phyloP scores from a whole-genome alignment of 129 eudicot genomes.

The Arctium minus region DNA sequence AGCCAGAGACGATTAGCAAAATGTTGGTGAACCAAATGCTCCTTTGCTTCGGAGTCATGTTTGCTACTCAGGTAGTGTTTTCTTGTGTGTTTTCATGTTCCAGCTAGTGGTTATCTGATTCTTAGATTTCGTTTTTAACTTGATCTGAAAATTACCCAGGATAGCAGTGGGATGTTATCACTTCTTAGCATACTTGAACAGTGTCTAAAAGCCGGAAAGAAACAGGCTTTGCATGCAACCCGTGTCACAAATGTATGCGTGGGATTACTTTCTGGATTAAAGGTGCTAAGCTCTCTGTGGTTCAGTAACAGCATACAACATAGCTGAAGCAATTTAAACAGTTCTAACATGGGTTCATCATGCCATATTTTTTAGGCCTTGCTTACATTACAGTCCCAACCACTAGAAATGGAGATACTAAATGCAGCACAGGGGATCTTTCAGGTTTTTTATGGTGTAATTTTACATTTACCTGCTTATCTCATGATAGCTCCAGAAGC shows the following conservation, averaged over 20 bases:
- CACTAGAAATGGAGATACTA: conserved; percentile 64
- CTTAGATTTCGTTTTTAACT: conserved; percentile 11
- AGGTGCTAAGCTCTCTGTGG: conserved; percentile 45
- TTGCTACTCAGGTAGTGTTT: conserved; percentile 82
- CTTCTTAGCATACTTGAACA: conserved; percentile 80
- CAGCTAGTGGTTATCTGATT: conserved; percentile 5
- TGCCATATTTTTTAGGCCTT: conserved; percentile 49
- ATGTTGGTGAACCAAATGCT: conserved; percentile 97
- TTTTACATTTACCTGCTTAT: conserved; percentile 14
- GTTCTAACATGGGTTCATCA: conserved; percentile 21
- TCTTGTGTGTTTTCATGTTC: conserved; percentile 13
- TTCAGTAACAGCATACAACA: conserved; percentile 5
- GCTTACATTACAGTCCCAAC: conserved; percentile 69
- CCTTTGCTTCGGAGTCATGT: conserved; percentile 81
- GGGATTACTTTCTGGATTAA: conserved; percentile 90
- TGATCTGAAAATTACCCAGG: conserved; percentile 55
- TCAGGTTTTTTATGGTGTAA: conserved; percentile 55
- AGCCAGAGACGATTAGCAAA: conserved; percentile 93
- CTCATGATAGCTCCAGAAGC: conserved; percentile 8
- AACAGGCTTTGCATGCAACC: conserved; percentile 64
- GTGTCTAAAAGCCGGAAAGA: conserved; percentile 73
- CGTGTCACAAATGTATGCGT: conserved; percentile 84
- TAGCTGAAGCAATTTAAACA: neutral
- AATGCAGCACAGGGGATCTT: conserved; percentile 74
- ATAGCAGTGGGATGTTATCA: conserved; percentile 83